Conservation (phyloP, 2,329 filamentous ascomycete genomes). For the Phoma sp. region DNA sequence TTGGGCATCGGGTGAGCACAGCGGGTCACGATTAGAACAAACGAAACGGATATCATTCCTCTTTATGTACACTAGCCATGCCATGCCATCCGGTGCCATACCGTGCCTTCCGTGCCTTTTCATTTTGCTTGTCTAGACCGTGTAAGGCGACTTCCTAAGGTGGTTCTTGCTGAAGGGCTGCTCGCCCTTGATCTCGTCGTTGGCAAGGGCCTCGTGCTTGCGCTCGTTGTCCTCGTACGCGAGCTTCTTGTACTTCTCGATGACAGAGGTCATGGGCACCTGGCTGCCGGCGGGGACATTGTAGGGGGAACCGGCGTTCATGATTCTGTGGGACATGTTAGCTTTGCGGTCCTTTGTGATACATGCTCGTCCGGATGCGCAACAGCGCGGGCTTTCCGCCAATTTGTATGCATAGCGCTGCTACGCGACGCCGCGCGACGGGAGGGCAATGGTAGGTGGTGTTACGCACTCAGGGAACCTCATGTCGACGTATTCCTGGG, state of each 20-base stretch:
- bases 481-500: conserved; percentile 59
- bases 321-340: conserved; percentile 55
- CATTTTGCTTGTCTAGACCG: conserved; percentile 12
- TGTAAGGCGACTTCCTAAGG: conserved; percentile 28
- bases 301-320: conserved; percentile 67
- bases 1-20: neutral
- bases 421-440: too few species aligned
- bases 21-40: conserved; percentile 3
- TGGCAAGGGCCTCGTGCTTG: conserved; percentile 54
- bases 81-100: too few species aligned
- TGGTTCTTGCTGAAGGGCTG: conserved; percentile 36
- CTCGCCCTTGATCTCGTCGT: conserved; percentile 42
- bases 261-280: conserved; percentile 64
- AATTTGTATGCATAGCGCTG: too few species aligned
- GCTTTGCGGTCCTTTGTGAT: neutral
- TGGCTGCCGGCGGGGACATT: conserved; percentile 68
- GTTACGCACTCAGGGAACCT: conserved; percentile 68
- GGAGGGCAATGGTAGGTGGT: neutral
- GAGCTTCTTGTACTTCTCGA: conserved; percentile 67
- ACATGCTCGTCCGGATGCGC: too few species aligned
- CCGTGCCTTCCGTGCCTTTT: neutral
- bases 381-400: too few species aligned
- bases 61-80: conserved; percentile 25
- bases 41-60: conserved; percentile 33
- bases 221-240: conserved; percentile 63